These are phyloP conservation scores for Monilinia laxa DNA, from an alignment of 2,329 filamentous ascomycete genomes.

Conservation along the genomic window DNA sequence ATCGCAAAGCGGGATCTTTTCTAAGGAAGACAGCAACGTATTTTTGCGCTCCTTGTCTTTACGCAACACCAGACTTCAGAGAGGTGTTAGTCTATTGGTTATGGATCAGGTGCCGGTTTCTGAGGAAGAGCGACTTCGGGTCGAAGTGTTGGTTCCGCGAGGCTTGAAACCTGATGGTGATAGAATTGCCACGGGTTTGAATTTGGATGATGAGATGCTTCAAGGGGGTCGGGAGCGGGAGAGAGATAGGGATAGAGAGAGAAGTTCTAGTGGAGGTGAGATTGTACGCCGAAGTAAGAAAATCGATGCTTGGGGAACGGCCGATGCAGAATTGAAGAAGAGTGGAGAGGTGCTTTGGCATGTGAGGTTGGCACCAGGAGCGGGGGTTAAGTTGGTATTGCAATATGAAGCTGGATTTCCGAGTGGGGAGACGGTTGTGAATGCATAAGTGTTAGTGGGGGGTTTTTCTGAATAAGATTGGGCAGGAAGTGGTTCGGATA, in stretches of 20 bases:
- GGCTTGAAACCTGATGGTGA: conserved; percentile 47
- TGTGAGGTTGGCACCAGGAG: conserved; percentile 56
- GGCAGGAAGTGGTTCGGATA: background rate
- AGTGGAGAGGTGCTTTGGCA: conserved; percentile 59
- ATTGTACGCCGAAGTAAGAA: conserved; percentile 32
- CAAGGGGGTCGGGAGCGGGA: conserved; percentile 30
- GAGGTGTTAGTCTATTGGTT: conserved; percentile 49
- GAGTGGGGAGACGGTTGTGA: conserved; percentile 46
- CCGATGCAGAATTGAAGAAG: conserved; percentile 54
- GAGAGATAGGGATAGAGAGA: conserved; percentile 33
- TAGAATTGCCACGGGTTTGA: conserved; percentile 42
- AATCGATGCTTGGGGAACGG: conserved; percentile 52
- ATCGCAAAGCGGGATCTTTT: conserved; percentile 52
- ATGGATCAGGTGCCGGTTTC: conserved; percentile 62
- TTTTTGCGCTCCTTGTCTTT: conserved; percentile 52
- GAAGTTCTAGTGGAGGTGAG: background rate
- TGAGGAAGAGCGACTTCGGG: conserved; percentile 56
- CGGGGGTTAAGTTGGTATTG: conserved; percentile 55
- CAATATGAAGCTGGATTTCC: conserved; percentile 63
- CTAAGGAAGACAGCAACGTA: conserved; percentile 52
- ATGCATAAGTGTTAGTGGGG: conserved; percentile 17
- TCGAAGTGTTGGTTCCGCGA: conserved; percentile 51
- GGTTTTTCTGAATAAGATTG: background rate
- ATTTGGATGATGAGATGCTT: conserved; percentile 20
- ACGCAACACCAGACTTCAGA: conserved; percentile 50